These are phyloP conservation scores for Botrytis deweyae DNA, from an alignment of 2,329 filamentous ascomycete genomes.

Conservation along the genomic window DNA sequence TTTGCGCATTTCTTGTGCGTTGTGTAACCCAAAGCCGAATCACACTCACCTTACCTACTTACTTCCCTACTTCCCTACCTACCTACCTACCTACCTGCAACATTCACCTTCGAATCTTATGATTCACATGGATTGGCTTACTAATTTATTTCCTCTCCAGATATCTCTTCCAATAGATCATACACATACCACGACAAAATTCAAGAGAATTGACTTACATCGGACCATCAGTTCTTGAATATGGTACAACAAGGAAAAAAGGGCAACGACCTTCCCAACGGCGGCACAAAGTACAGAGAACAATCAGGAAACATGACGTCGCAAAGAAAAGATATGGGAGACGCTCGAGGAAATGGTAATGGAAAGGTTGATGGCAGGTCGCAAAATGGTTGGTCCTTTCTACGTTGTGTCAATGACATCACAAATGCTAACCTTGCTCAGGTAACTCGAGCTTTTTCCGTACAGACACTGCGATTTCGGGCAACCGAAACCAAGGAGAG, in stretches of 20 bases:
- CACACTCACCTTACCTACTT: neutral
- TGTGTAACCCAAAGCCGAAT: neutral
- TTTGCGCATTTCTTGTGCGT: constrained; percentile 20
- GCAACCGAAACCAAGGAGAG: constrained; percentile 66
- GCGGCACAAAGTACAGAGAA: constrained; percentile 47
- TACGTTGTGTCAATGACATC: neutral
- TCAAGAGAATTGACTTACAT: constrained; percentile 9
- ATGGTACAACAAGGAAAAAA: constrained; percentile 57
- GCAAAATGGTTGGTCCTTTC: constrained; percentile 56
- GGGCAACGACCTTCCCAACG: constrained; percentile 44
- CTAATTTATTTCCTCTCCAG: constrained; percentile 14
- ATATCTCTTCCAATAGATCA: constrained; percentile 10
- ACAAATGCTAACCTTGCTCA: constrained; percentile 41
- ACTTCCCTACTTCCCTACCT: too few species aligned
- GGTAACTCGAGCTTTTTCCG: constrained; percentile 70
- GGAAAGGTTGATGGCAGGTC: constrained; percentile 49
- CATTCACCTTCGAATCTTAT: neutral
- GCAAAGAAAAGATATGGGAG: constrained; percentile 58
- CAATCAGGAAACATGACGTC: constrained; percentile 56
- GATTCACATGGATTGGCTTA: neutral
- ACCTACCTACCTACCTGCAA: too few species aligned
- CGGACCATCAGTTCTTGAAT: constrained; percentile 43
- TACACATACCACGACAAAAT: neutral
- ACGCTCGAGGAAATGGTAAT: constrained; percentile 49
- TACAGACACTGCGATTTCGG: constrained; percentile 87